phyloP scores from a whole-genome alignment of 495 filamentous ascomycete species.

The Tuber aestivum region DNA sequence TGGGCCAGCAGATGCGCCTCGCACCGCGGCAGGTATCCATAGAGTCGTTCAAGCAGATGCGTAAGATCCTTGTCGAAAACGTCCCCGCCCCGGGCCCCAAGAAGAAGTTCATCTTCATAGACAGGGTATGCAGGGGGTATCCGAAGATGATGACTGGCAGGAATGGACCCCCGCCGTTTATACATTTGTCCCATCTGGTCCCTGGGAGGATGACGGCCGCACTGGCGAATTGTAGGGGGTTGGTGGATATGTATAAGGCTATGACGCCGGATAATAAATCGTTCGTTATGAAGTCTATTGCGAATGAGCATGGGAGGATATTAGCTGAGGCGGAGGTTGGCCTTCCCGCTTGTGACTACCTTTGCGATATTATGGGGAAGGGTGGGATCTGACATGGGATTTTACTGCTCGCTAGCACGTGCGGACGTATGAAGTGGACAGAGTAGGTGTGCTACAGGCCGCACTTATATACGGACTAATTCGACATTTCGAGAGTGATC shows the following conservation, averaged over 20 bases:
- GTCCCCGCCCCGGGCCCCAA: slow-evolving; percentile 7
- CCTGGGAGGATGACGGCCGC: slow-evolving; percentile 29
- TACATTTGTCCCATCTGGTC: slow-evolving; percentile 26
- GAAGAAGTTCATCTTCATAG: slow-evolving; percentile 26
- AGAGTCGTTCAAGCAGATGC: slow-evolving; percentile 30
- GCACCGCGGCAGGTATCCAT: slow-evolving; percentile 26
- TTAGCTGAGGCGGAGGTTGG: slow-evolving; percentile 11
- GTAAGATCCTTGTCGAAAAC: slow-evolving; percentile 15
- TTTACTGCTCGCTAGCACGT: slow-evolving; percentile 18
- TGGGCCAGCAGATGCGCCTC: slow-evolving; percentile 8
- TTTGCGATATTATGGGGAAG: neutral
- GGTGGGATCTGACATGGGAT: neutral
- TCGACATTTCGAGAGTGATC: slow-evolving; percentile 35
- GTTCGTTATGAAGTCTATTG: slow-evolving; percentile 34
- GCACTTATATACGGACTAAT: slow-evolving; percentile 31
- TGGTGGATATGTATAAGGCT: slow-evolving; percentile 39
- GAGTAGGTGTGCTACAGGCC: slow-evolving; percentile 35
- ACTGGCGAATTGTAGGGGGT: slow-evolving; percentile 34
- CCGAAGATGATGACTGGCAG: slow-evolving; percentile 35
- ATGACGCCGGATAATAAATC: slow-evolving; percentile 34
- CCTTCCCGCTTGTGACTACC: neutral
- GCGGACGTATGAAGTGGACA: slow-evolving; percentile 19
- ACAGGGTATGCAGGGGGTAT: slow-evolving; percentile 22
- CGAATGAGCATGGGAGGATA: slow-evolving; percentile 30
- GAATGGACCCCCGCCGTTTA: slow-evolving; percentile 31